phyloP scores from a whole-genome alignment of 495 filamentous ascomycete genomes.

The Daldinia vernicosa region DNA sequence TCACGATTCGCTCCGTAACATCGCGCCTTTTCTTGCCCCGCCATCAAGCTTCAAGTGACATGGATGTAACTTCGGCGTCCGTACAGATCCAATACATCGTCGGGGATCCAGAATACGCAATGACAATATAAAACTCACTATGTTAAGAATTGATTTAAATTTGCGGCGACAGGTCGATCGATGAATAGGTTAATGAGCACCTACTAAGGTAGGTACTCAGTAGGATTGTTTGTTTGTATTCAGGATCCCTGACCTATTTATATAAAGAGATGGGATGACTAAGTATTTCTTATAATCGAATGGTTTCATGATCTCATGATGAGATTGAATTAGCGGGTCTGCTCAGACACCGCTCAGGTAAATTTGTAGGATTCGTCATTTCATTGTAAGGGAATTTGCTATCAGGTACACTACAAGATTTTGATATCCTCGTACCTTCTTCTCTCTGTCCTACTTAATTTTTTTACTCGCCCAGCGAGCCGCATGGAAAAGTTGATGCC shows the following conservation, averaged over 20 bases:
- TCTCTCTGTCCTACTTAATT: not conserved
- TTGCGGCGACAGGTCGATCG: too few relatives aligned
- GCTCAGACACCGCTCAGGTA: not conserved
- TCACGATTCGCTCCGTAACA: not conserved
- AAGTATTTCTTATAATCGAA: not conserved
- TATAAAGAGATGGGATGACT: not conserved
- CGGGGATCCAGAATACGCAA: too few relatives aligned
- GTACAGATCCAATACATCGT: too few relatives aligned
- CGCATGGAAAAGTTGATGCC: too few relatives aligned
- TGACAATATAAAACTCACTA: too few relatives aligned
- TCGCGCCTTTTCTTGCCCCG: not conserved
- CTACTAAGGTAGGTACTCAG: too few relatives aligned
- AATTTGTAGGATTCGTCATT: not conserved
- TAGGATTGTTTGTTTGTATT: too few relatives aligned
- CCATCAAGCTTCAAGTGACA: not conserved
- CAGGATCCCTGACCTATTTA: not conserved
- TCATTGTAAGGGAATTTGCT: too few relatives aligned
- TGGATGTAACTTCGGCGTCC: not conserved
- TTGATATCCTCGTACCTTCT: too few relatives aligned
- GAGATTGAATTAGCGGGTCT: constrained; percentile 2
- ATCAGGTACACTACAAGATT: too few relatives aligned
- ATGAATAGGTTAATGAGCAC: too few relatives aligned
- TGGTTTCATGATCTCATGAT: constrained; percentile 4
- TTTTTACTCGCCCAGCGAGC: not conserved
- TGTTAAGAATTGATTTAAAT: too few relatives aligned